These are phyloP conservation scores for Aspergillus egyptiacus DNA, from an alignment of 495 filamentous ascomycete genomes.

Conservation along the genomic window DNA sequence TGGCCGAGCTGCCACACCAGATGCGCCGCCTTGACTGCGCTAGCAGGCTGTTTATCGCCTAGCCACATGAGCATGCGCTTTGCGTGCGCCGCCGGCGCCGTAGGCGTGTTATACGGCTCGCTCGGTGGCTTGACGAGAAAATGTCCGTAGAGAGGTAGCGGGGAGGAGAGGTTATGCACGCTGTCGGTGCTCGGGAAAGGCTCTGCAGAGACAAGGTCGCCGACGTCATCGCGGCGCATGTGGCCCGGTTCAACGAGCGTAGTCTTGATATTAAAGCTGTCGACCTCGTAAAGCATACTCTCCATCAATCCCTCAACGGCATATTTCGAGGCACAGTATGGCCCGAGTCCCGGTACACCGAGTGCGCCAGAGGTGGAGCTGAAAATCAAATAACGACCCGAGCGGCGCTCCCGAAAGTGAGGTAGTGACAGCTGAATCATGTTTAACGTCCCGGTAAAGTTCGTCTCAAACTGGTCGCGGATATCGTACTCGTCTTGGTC, in stretches of 20 bases:
- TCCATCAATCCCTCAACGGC: constrained; percentile 93
- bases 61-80: constrained; percentile 95
- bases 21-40: constrained; percentile 89
- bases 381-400: constrained; percentile 87
- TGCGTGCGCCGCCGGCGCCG: constrained; percentile 79
- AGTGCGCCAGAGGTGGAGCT: constrained; percentile 83
- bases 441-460: constrained; percentile 89
- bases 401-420: constrained; percentile 70
- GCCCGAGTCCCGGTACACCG: constrained; percentile 85
- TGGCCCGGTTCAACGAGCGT: constrained; percentile 90
- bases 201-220: constrained; percentile 29
- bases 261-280: constrained; percentile 83
- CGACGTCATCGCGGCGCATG: constrained; percentile 66
- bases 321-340: constrained; percentile 95
- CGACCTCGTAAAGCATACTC: constrained; percentile 90
- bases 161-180: constrained; percentile 39
- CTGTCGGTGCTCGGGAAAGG: constrained; percentile 11
- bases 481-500: constrained; percentile 95
- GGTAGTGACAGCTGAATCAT: constrained; percentile 87
- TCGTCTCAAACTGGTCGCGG: constrained; percentile 93
- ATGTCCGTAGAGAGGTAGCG: constrained; percentile 76
- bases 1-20: constrained; percentile 94
- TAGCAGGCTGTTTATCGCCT: constrained; percentile 83
- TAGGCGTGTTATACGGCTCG: constrained; percentile 69
- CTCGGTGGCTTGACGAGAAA: constrained; percentile 84